These are phyloP conservation scores for Beauveria sp. DNA, from an alignment of 2,329 filamentous ascomycete species.

Conservation along the genomic window DNA sequence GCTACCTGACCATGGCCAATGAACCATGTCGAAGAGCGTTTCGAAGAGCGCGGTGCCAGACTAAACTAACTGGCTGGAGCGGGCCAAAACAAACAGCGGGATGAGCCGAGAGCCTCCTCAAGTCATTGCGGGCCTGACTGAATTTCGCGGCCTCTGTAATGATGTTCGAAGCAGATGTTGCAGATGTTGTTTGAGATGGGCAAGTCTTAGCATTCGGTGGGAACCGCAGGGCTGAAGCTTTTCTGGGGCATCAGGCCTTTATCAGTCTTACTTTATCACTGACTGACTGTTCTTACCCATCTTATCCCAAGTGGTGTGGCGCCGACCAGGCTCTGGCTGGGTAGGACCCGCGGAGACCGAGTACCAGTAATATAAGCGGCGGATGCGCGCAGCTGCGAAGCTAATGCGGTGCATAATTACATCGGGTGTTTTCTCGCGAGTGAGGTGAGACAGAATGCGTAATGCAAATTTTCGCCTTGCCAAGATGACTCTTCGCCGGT, in stretches of 20 bases:
- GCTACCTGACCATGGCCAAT: slow-evolving; percentile 11
- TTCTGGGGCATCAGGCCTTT: not conserved
- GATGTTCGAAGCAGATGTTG: not conserved
- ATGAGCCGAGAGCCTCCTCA: not conserved
- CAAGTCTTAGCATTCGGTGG: not conserved
- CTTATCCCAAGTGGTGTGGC: not conserved
- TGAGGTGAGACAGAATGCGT: not conserved
- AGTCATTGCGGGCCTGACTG: not conserved
- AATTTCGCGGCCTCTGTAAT: not conserved
- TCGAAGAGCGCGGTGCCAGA: not conserved
- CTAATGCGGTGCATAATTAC: not conserved
- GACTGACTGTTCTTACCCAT: not conserved
- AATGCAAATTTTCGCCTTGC: no score
- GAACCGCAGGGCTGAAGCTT: not conserved
- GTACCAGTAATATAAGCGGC: not conserved
- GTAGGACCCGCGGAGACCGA: slow-evolving; percentile 1
- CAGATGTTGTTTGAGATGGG: not conserved
- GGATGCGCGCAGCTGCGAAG: not conserved
- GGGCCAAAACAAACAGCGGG: not conserved
- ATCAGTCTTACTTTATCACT: not conserved
- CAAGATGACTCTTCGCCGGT: not conserved
- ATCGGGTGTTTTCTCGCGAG: not conserved
- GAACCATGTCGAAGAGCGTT: slow-evolving; percentile 15
- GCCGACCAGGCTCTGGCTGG: not conserved
- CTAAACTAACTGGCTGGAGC: not conserved